These are phyloP conservation scores for Linaria vulgaris DNA, from an alignment of 257 asterid genomes.

Conservation along the genomic window DNA sequence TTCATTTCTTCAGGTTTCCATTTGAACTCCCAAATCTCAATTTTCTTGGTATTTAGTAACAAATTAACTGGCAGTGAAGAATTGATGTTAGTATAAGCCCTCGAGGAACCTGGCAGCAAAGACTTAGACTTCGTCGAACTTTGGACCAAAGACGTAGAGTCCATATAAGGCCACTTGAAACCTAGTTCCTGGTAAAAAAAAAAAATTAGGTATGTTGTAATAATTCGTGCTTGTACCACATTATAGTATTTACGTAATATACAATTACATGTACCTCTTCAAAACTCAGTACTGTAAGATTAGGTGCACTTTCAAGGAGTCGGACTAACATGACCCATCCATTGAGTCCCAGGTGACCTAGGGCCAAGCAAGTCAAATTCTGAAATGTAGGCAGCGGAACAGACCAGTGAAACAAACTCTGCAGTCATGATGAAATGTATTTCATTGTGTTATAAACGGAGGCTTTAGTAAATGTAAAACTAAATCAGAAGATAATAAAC, in stretches of 20 bases:
- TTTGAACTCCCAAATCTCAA: not conserved
- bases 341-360: not conserved
- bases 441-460: too few species aligned
- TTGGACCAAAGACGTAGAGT: not conserved
- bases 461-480: not conserved
- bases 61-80: too few species aligned
- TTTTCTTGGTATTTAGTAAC: not conserved
- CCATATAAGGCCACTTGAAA: not conserved
- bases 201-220: too few species aligned
- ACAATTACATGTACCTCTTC: not conserved
- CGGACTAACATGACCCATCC: not conserved
- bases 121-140: too few species aligned
- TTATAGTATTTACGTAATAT: not conserved
- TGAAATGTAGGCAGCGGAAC: not conserved
- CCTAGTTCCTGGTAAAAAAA: not conserved
- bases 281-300: not conserved
- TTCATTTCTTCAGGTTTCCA: not conserved
- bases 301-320: slow-evolving; percentile 9
- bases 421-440: not conserved
- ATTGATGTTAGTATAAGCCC: too few species aligned
- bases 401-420: not conserved
- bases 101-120: too few species aligned
- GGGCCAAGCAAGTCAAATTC: not conserved
- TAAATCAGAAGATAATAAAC: too few species aligned
- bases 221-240: not conserved